Base-by-base conservation (phyloP, 495 filamentous ascomycete genomes). In the Chaetomidium leptoderma region DNA sequence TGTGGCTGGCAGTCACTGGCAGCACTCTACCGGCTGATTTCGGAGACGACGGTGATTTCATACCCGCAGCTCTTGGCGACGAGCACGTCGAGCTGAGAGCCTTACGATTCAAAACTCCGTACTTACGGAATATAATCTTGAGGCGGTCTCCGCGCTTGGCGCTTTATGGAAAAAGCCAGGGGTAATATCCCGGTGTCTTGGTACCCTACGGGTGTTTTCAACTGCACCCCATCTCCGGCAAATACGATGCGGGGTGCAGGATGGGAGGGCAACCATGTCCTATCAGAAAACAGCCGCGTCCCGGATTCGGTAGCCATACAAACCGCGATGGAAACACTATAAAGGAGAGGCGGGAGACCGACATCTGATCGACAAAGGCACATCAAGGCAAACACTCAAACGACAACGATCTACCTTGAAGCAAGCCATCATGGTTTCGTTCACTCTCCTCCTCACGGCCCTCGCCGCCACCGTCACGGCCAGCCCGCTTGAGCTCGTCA, bases 401-500 rank as follows among this genome's bases (percentile, higher is more conserved):
- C 23, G 40, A 27, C 26, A 46, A 17, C 43, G 29, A n/a, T 24
- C 13, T 27, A 23, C 13, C 23, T 46, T 2, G 24, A n/a, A 23
- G 40, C 21, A 43, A 2, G 14, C n/a, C 56, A 29, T 48, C 49
- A 60, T 60, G 58, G 58, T 60, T 14, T 60, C 58, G 11, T 60
- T 60, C 58, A 60, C 58, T 19, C n/a, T 43, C 19, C 53, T 60
- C 53, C 26, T 55, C 26, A 50, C 58, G 13, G 62, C 60, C 53
- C 19, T 62, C 51, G 55, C 62, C 27, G 55, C 60, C 43, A 24
- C 43, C 21, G 58, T 55, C 43, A 32, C 52, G 21, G 53, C 59
- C 53, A 57, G 67, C 32, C 69, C 72, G 13, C 70, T 76, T 33
- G 64, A 67, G 27, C 62, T 63, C 16, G 66, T 71, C 10, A 46